Percentiles rank a stretch among this genome's conserved stretches.
These are phyloP conservation scores for Psilocybe azurescens DNA, from an alignment of 768 basidiomycete species.

Conservation along the genomic window DNA sequence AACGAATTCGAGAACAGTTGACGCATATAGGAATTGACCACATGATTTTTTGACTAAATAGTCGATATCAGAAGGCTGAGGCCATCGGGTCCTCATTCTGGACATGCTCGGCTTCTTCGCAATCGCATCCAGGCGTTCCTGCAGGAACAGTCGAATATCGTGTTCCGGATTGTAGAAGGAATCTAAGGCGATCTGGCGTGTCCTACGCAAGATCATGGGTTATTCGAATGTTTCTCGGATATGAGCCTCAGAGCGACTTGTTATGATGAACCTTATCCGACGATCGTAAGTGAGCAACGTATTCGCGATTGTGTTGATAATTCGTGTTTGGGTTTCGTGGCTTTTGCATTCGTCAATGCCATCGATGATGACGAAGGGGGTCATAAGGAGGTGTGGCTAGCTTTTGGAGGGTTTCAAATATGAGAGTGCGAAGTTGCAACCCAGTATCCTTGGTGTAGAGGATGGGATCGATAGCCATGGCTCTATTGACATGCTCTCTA, in stretches of 20 bases:
- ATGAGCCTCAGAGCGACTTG: conserved; percentile 18
- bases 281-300: not conserved
- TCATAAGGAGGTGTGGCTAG: not conserved
- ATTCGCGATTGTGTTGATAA: conserved; percentile 17
- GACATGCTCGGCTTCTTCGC: not conserved
- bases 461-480: conserved; percentile 13
- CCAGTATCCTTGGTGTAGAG: conserved; percentile 16
- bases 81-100: conserved; percentile 3
- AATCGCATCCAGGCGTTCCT: conserved; percentile 16
- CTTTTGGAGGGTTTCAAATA: conserved; percentile 15
- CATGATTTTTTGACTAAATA: conserved; percentile 14
- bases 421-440: conserved; percentile 14
- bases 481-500: conserved; percentile 2
- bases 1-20: conserved; percentile 22
- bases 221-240: conserved; percentile 15
- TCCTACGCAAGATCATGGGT: not conserved
- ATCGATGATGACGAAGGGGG: conserved; percentile 26
- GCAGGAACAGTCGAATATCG: conserved; percentile 18
- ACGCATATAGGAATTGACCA: conserved; percentile 23
- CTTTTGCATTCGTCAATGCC: conserved; percentile 30
- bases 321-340: conserved; percentile 15
- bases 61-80: conserved; percentile 6
- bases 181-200: conserved; percentile 6
- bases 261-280: conserved; percentile 20
- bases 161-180: conserved; percentile 9